Conservation (phyloP, 257 asterid genomes). For the Solanum neorickii region DNA sequence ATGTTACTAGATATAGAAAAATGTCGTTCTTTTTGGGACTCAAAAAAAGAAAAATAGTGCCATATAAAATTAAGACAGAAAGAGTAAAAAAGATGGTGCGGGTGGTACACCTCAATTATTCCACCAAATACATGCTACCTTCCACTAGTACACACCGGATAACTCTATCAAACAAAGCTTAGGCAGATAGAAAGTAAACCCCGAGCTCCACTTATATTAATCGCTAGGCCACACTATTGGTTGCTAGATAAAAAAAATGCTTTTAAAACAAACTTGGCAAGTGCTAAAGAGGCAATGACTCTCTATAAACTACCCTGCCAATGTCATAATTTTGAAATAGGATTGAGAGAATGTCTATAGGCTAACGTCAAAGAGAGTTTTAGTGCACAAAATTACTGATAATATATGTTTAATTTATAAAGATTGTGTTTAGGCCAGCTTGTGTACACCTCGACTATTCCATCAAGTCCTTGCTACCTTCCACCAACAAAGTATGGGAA, state of each 20-base stretch:
- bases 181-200: neutral
- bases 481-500: neutral
- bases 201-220: neutral
- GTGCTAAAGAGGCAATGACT: neutral
- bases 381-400: neutral
- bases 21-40: neutral
- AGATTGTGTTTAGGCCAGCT: neutral
- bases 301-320: neutral
- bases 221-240: neutral
- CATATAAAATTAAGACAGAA: neutral
- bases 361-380: neutral
- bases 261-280: neutral
- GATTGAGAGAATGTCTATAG: neutral
- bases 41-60: neutral
- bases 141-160: neutral
- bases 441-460: neutral
- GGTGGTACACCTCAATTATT: neutral
- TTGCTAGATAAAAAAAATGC: neutral
- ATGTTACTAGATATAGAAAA: neutral
- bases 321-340: neutral
- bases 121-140: neutral
- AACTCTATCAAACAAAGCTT: neutral
- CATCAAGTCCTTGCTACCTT: neutral
- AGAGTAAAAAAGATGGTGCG: neutral
- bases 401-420: neutral